phyloP scores from a whole-genome alignment of 1,139 yeast species.

The Arxiozyma slooffiae region DNA sequence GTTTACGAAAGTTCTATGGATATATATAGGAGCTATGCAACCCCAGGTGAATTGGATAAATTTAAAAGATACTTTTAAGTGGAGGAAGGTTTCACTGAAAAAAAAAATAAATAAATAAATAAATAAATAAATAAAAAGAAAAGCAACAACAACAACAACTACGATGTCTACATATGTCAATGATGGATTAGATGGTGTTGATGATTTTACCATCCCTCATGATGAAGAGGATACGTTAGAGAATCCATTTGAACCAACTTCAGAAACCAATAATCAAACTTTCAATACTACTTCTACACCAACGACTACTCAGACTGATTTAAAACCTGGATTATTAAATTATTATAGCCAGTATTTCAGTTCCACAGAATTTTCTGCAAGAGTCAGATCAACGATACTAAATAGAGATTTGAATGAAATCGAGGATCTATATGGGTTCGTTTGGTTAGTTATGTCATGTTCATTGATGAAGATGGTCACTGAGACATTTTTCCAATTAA shows the following conservation, averaged over 20 bases:
- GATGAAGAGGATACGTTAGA: constrained; percentile 17
- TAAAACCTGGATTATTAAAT: constrained; percentile 17
- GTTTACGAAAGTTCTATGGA: too few species aligned
- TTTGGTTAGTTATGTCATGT: constrained; percentile 26
- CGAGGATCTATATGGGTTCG: constrained; percentile 25
- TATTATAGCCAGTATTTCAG: constrained; percentile 22
- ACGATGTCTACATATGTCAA: constrained; percentile 3
- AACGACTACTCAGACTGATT: neutral
- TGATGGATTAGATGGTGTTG: constrained; percentile 18
- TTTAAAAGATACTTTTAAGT: too few species aligned
- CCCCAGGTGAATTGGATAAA: neutral
- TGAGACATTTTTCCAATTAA: constrained; percentile 15
- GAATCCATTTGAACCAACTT: constrained; percentile 2
- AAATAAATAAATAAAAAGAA: neutral
- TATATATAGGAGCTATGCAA: too few species aligned
- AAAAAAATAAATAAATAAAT: neutral
- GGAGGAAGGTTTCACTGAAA: neutral
- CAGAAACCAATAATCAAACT: neutral
- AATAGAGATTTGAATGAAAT: constrained; percentile 5
- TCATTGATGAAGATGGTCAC: constrained; percentile 19
- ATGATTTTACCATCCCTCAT: constrained; percentile 10
- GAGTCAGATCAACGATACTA: neutral
- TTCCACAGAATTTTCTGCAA: neutral
- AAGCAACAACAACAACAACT: neutral
- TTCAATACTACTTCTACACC: constrained; percentile 1